Percentiles rank a stretch among this genome's conserved stretches.
These are phyloP conservation scores for Cylindrodendrum hubeiense DNA, from an alignment of 2,329 filamentous ascomycete species.

Conservation along the genomic window DNA sequence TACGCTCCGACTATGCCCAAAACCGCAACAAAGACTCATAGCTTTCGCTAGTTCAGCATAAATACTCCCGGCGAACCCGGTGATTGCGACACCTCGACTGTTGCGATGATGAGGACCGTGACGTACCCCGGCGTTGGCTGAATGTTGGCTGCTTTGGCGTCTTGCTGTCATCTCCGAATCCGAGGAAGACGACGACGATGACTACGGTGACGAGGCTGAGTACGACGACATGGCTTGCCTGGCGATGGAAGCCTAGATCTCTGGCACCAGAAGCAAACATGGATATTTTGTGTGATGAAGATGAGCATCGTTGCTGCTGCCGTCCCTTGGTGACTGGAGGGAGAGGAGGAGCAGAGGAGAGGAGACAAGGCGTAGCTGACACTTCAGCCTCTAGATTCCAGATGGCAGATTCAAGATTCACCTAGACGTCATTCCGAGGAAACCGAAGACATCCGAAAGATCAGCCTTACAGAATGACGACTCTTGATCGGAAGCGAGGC, in stretches of 20 bases:
- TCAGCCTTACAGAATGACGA: constrained; percentile 9
- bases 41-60: neutral
- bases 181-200: neutral
- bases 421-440: neutral
- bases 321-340: neutral
- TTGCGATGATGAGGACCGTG: constrained; percentile 7
- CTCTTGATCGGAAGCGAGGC: neutral
- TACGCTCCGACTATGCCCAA: constrained; percentile 2
- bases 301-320: neutral
- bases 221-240: neutral
- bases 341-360: neutral
- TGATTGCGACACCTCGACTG: neutral
- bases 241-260: neutral
- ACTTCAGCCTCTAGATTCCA: neutral
- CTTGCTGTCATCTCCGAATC: neutral
- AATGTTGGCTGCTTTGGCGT: neutral
- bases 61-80: neutral
- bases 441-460: neutral
- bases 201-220: neutral
- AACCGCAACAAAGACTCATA: neutral
- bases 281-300: neutral
- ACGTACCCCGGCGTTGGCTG: constrained; percentile 8
- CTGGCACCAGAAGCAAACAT: neutral
- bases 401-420: neutral
- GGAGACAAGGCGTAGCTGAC: neutral